phyloP scores from a whole-genome alignment of 2,329 filamentous ascomycete species.

The Phialophora macrospora region DNA sequence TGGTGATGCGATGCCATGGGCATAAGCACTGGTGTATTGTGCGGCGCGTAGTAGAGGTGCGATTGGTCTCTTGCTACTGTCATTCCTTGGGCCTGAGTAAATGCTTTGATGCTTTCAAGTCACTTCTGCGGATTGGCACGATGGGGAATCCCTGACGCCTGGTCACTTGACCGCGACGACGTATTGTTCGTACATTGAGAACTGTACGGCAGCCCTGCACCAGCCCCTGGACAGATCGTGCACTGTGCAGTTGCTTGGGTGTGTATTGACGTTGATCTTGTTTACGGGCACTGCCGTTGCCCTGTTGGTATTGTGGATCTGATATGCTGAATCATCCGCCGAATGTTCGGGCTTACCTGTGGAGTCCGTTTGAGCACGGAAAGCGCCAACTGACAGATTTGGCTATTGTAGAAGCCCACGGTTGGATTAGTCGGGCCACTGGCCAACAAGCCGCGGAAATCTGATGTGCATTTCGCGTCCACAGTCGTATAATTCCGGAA shows the following conservation, averaged over 20 bases:
- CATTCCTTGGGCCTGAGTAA: neutral
- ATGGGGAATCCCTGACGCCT: neutral
- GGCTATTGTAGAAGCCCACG: neutral
- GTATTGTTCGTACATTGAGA: neutral
- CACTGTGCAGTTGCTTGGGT: neutral
- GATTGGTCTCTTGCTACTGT: neutral
- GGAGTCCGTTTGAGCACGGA: neutral
- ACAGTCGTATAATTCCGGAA: neutral
- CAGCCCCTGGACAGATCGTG: neutral
- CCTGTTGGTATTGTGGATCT: neutral
- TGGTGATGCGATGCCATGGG: neutral
- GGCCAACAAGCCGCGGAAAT: neutral
- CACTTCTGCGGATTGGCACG: neutral
- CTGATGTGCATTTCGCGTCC: neutral
- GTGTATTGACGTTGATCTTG: neutral
- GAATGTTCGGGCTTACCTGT: neutral
- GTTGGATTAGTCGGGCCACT: neutral
- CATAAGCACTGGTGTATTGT: neutral
- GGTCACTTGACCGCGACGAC: neutral
- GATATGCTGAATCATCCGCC: constrained; percentile 1
- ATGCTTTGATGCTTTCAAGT: neutral
- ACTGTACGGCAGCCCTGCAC: neutral
- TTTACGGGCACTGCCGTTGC: neutral
- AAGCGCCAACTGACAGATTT: neutral
- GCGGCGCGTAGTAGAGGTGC: neutral